A percentile compares a stretch with the other conserved stretches of the same genome.
Conservation (phyloP, 305 asterid genomes). For the Stenogyne calaminthoides region DNA sequence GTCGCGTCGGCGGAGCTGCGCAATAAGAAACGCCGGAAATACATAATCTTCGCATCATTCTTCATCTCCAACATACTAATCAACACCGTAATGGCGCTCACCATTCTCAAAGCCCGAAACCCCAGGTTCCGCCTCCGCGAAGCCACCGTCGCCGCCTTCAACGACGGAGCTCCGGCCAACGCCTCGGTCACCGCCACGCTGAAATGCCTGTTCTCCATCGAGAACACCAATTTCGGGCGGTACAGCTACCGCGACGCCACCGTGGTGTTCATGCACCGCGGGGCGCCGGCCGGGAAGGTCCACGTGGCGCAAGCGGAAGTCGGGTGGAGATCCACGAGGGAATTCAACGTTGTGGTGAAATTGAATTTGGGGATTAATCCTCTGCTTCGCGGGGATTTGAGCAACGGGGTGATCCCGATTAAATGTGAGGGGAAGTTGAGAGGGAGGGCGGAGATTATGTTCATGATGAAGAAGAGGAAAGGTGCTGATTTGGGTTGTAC, state of each 20-base stretch:
- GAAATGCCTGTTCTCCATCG: too few relatives aligned
- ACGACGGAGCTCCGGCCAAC: too few relatives aligned
- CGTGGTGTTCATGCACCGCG: too few relatives aligned
- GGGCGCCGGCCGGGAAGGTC: conserved; percentile 5
- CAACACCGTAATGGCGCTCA: background rate
- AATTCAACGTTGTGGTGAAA: background rate
- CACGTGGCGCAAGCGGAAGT: background rate
- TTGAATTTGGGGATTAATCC: background rate
- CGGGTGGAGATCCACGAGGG: conserved; percentile 18
- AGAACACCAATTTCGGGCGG: too few relatives aligned
- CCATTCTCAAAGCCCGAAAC: background rate
- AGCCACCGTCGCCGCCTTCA: conserved; percentile 17
- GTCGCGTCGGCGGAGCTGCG: too few relatives aligned
- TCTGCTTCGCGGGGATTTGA: too few relatives aligned
- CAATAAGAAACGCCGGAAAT: background rate
- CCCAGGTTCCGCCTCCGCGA: background rate
- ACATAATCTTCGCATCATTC: background rate
- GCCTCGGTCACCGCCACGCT: too few relatives aligned
- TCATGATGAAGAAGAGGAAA: conserved; percentile 46
- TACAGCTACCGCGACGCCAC: conserved; percentile 23
- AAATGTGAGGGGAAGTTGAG: conserved; percentile 25
- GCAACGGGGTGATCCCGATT: too few relatives aligned
- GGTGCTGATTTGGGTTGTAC: conserved; percentile 39
- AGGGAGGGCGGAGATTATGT: conserved; percentile 47
- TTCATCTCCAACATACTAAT: too few relatives aligned